Base-by-base conservation (phyloP, 164 flowering plant genomes). In the Vitis rotundifolia region DNA sequence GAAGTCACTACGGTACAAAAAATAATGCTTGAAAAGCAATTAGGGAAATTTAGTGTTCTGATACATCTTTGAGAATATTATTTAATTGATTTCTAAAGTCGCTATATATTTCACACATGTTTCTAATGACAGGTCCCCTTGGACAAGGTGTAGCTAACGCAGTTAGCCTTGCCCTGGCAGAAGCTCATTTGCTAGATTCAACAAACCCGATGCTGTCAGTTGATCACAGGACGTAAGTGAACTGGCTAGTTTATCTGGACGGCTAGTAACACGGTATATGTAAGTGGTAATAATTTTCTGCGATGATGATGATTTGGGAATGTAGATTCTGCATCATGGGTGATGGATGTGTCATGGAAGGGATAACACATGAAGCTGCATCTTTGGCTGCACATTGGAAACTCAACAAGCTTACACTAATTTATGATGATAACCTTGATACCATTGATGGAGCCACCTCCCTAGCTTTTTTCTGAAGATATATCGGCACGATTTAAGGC, bases 121-220 rank as follows among this genome's bases (percentile, higher is more conserved):
- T 22, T 22, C 26, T 22, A 19, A 53, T 68, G 11, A 56, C 70
- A 81, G 90, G 88, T 11, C 91, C 91, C 4, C 83, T 87, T 3
- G 91, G 91, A 49, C 91, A 87, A 70, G 91, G 91, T 49, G 79
- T 85, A 44, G 89, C 89, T 2, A 85, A 87, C 81, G 91, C 89
- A 2, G 91, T 87, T 56, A 87, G 89, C 49, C 75, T 87, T 19
- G 88, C 91, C 53, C 59, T 87, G n/a, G 88, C 89, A 8, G 88
- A 85, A 75, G 79, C 76, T 29, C 86, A 85, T 63, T 67, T 19
- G 87, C 88, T 37, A 70, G 85, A 51, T 87, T 76, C 67, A 87
- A 87, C 55, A 81, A 84, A 71, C 86, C 91, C 5, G 89, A 84
- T 69, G 70, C 68, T 18, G 78, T 47, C 18, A 60, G 81, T 87